Conservation (phyloP, 208 protist genomes). For the Trypanosoma melophagium region DNA sequence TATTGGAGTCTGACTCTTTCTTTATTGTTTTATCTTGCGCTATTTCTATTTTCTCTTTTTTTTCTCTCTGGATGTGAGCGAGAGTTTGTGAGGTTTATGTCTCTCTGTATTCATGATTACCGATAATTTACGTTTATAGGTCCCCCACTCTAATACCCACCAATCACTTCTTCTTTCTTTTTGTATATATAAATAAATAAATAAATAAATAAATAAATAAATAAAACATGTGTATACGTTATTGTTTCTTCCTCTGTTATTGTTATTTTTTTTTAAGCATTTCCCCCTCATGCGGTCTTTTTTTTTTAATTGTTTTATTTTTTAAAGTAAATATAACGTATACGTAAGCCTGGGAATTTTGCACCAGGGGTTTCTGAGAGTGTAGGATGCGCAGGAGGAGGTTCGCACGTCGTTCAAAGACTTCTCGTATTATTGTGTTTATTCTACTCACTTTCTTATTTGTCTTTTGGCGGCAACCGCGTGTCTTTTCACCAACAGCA, state of each 20-base stretch:
- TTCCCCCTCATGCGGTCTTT: too few species aligned
- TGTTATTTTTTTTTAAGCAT: not conserved
- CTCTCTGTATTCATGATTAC: not conserved
- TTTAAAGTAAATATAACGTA: not conserved
- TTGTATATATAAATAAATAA: not conserved
- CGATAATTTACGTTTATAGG: not conserved
- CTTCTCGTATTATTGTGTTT: not conserved
- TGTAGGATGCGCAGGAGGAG: not conserved
- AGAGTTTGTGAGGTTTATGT: too few species aligned
- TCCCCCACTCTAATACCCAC: not conserved
- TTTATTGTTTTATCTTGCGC: not conserved
- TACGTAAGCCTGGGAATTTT: not conserved
- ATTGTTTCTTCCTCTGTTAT: slow-evolving; percentile 6
- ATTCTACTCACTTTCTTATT: not conserved
- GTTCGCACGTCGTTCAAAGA: not conserved
- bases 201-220: slow-evolving; percentile 15
- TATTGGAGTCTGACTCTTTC: not conserved
- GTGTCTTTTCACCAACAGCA: not conserved
- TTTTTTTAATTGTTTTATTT: too few species aligned
- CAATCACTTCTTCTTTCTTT: not conserved
- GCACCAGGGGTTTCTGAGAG: not conserved
- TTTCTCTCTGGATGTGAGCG: too few species aligned
- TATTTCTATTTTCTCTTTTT: not conserved
- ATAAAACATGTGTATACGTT: slow-evolving; percentile 3
- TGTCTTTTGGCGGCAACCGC: not conserved